These are phyloP conservation scores for Coprinopsis marcescibilis DNA, from an alignment of 768 basidiomycete species.

Conservation along the genomic window DNA sequence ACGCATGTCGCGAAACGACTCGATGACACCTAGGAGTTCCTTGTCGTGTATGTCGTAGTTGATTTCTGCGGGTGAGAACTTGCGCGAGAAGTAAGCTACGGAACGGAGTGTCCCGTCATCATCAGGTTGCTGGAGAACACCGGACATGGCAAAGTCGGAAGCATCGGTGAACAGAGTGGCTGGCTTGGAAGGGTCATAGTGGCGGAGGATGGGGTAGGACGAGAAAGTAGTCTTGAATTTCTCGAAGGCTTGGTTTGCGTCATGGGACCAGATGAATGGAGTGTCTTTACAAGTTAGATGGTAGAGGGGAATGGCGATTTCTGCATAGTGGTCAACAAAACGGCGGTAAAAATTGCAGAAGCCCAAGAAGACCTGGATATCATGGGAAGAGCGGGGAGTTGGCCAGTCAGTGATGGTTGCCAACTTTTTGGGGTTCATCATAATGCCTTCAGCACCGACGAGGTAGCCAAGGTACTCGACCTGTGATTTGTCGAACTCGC, in stretches of 20 bases:
- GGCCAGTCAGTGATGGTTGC: constrained; percentile 3
- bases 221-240: constrained; percentile 12
- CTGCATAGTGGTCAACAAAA: constrained; percentile 3
- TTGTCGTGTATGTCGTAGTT: constrained; percentile 6
- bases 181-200: constrained; percentile 16
- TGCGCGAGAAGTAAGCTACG: neutral
- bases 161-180: constrained; percentile 24
- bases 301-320: neutral
- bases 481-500: constrained; percentile 21
- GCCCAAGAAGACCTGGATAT: constrained; percentile 24
- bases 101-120: neutral
- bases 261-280: constrained; percentile 20
- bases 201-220: constrained; percentile 19
- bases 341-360: constrained; percentile 12
- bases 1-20: constrained; percentile 20
- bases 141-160: constrained; percentile 26
- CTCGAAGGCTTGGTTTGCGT: constrained; percentile 8
- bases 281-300: neutral
- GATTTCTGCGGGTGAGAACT: neutral
- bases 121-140: constrained; percentile 18
- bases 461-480: constrained; percentile 6
- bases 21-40: constrained; percentile 2
- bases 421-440: constrained; percentile 7
- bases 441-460: neutral
- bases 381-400: neutral